Evolutionary conservation across 2,329 filamentous ascomycete genomes (phyloP).

Genomic region (Pseudogymnoascus sp.): DNA sequence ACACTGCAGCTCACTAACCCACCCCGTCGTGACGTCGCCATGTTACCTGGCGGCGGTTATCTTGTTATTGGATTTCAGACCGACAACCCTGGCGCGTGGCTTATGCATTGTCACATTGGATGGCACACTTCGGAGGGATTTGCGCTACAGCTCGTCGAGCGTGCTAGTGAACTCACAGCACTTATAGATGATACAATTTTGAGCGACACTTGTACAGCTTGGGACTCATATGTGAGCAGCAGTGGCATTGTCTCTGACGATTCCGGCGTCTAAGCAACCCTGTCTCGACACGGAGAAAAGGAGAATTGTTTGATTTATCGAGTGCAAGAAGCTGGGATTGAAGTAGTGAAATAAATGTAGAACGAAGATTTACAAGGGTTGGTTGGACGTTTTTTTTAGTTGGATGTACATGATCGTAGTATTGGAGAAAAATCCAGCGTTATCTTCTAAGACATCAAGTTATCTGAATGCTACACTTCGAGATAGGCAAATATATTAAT

Average conservation of each 20-base stretch:
- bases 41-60: slow-evolving; percentile 32
- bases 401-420: neutral
- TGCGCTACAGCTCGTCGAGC: slow-evolving; percentile 43
- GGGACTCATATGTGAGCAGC: slow-evolving; percentile 22
- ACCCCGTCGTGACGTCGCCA: slow-evolving; percentile 45
- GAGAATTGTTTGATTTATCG: neutral
- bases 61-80: slow-evolving; percentile 28
- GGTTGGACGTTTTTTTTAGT: neutral
- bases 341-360: neutral
- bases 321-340: neutral
- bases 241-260: slow-evolving; percentile 10
- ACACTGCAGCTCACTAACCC: slow-evolving; percentile 37
- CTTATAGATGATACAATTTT: slow-evolving; percentile 19
- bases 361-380: neutral
- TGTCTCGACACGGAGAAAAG: neutral
- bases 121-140: slow-evolving; percentile 51
- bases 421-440: neutral
- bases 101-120: slow-evolving; percentile 32
- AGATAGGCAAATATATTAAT: neutral
- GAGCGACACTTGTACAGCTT: slow-evolving; percentile 23
- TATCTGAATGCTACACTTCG: neutral
- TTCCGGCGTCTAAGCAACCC: slow-evolving; percentile 22
- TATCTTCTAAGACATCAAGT: neutral
- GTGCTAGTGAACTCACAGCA: slow-evolving; percentile 14
- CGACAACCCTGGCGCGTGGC: slow-evolving; percentile 28